Conservation (phyloP, 2,329 filamentous ascomycete species). For the Xenoacremonium recifei region DNA sequence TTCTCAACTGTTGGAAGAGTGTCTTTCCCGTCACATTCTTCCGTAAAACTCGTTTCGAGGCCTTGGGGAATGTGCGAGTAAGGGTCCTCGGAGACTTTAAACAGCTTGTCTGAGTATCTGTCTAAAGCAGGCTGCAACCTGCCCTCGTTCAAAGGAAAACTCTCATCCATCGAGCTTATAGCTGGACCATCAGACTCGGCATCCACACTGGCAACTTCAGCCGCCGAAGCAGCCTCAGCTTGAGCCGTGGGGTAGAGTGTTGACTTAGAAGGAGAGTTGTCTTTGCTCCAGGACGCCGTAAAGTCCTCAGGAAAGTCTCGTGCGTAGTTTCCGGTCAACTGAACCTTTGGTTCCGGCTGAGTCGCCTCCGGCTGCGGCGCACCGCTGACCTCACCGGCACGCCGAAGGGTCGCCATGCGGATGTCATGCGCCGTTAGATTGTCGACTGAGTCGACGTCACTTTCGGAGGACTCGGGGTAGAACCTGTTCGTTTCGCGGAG, state of each 20-base stretch:
- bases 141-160: slow-evolving; percentile 30
- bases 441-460: slow-evolving; percentile 17
- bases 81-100: slow-evolving; percentile 29
- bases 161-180: slow-evolving; percentile 40
- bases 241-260: slow-evolving; percentile 22
- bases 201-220: neutral
- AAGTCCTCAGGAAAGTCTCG: slow-evolving; percentile 56
- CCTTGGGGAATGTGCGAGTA: slow-evolving; percentile 48
- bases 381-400: slow-evolving; percentile 20
- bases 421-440: slow-evolving; percentile 30
- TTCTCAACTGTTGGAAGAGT: slow-evolving; percentile 37
- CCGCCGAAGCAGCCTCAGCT: neutral
- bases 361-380: slow-evolving; percentile 6
- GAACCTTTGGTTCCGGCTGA: slow-evolving; percentile 1
- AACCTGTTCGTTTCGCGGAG: slow-evolving; percentile 18
- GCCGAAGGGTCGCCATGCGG: slow-evolving; percentile 29
- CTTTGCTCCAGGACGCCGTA: slow-evolving; percentile 38
- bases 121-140: slow-evolving; percentile 31
- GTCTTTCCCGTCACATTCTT: slow-evolving; percentile 38
- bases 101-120: slow-evolving; percentile 16
- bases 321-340: slow-evolving; percentile 46
- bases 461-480: slow-evolving; percentile 16
- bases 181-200: slow-evolving; percentile 28
- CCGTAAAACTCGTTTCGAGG: slow-evolving; percentile 45
- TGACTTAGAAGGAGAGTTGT: slow-evolving; percentile 24